Evolutionary conservation across 164 flowering plant species (phyloP).

Genomic region (Sextonia rubra): DNA sequence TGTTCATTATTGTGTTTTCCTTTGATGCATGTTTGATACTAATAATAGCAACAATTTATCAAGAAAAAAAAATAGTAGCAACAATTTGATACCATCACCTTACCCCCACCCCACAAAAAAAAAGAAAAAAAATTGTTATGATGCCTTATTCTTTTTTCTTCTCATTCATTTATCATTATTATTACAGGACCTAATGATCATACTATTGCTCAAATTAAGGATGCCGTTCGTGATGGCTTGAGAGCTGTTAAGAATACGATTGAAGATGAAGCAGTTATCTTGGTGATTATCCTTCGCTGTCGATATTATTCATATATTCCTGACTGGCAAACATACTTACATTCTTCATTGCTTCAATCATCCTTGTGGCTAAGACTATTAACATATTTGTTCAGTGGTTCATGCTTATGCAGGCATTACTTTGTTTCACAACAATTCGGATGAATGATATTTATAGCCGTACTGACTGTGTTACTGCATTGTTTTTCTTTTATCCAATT

Average conservation of each 20-base stretch:
- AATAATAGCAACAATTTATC: not conserved
- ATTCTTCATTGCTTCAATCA: not conserved
- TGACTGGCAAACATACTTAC: not conserved
- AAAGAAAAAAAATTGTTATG: no score
- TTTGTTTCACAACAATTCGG: not conserved
- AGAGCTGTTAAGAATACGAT: slow-evolving; percentile 94
- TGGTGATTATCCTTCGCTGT: slow-evolving; percentile 34
- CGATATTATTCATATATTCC: not conserved
- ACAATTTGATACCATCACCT: no score
- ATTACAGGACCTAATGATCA: slow-evolving; percentile 93
- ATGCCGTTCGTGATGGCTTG: slow-evolving; percentile 96
- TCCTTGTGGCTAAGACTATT: not conserved
- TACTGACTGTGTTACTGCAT: not conserved
- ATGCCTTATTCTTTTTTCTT: no score
- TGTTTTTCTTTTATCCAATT: not conserved
- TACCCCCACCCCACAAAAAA: no score
- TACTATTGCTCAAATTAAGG: slow-evolving; percentile 96
- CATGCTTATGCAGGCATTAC: not conserved
- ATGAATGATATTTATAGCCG: no score
- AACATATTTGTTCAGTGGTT: not conserved
- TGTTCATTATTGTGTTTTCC: not conserved
- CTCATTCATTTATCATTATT: not conserved
- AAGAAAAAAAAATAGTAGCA: no score
- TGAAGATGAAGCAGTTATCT: slow-evolving; percentile 85
- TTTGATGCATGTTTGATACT: not conserved